A percentile compares a stretch with the other conserved stretches of the same genome.
Conservation (phyloP, 2,329 filamentous ascomycete species). For the Beauveria australis region DNA sequence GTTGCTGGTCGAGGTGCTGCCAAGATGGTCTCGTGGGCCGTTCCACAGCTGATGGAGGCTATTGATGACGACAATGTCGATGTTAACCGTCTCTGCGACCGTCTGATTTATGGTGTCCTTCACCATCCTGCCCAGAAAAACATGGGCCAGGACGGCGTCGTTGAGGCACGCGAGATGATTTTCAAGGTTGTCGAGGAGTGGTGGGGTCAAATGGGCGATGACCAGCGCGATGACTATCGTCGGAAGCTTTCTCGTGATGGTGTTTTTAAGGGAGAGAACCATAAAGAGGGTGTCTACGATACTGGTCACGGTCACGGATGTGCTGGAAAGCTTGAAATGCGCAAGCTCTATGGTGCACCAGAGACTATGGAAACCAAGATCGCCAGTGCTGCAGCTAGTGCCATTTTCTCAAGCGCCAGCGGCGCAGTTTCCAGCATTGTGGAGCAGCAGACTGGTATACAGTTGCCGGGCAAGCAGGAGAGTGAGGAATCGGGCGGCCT, state of each 20-base stretch:
- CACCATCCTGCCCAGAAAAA: slow-evolving; percentile 78
- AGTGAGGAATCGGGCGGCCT: slow-evolving; percentile 54
- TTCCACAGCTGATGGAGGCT: slow-evolving; percentile 79
- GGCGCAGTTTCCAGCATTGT: slow-evolving; percentile 42
- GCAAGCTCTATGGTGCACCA: slow-evolving; percentile 50
- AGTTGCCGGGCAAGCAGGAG: slow-evolving; percentile 28
- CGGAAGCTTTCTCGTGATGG: slow-evolving; percentile 70
- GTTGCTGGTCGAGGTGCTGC: slow-evolving; percentile 76
- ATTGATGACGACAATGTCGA: slow-evolving; percentile 74
- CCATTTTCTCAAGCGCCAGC: slow-evolving; percentile 50
- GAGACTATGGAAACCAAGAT: slow-evolving; percentile 49
- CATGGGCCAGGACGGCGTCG: slow-evolving; percentile 59
- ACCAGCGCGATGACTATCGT: slow-evolving; percentile 59
- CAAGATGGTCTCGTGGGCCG: slow-evolving; percentile 72
- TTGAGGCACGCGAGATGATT: slow-evolving; percentile 67
- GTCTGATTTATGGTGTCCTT: slow-evolving; percentile 74
- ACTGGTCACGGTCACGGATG: slow-evolving; percentile 81
- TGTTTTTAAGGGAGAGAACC: slow-evolving; percentile 70
- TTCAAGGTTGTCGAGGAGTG: slow-evolving; percentile 74
- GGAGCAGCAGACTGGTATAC: slow-evolving; percentile 36
- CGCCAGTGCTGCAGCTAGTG: slow-evolving; percentile 45
- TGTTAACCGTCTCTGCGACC: slow-evolving; percentile 59
- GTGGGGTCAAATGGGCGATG: slow-evolving; percentile 63
- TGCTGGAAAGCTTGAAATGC: slow-evolving; percentile 67
- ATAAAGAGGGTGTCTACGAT: slow-evolving; percentile 78